phyloP scores from a whole-genome alignment of 177 flowering plant species.

The Vitis hybrid region DNA sequence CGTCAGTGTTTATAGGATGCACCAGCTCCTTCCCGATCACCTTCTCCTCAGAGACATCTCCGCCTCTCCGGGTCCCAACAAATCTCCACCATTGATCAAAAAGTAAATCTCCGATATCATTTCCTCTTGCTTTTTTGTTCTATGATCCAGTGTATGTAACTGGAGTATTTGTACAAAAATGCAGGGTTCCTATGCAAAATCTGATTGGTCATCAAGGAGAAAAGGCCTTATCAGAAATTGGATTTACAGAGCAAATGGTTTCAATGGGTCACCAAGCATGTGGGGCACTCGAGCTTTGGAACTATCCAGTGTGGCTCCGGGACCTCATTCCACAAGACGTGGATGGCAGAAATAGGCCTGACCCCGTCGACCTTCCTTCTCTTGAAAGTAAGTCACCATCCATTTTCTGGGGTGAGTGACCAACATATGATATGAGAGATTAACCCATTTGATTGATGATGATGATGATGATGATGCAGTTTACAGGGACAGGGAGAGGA shows the following conservation, averaged over 20 bases:
- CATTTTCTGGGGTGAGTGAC: not conserved
- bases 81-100: constrained; percentile 28
- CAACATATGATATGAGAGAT: not conserved
- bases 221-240: constrained; percentile 33
- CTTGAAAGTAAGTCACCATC: constrained; percentile 37
- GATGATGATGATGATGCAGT: constrained; percentile 17
- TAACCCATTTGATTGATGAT: too few relatives aligned
- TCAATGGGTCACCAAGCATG: constrained; percentile 58
- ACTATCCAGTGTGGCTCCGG: constrained; percentile 52
- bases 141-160: too few relatives aligned
- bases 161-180: not conserved
- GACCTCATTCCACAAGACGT: constrained; percentile 44
- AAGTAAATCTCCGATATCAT: constrained; percentile 25
- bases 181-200: constrained; percentile 40
- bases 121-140: not conserved
- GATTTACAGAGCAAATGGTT: constrained; percentile 38
- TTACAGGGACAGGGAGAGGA: constrained; percentile 53
- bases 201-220: constrained; percentile 42
- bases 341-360: constrained; percentile 39
- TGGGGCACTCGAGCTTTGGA: constrained; percentile 47
- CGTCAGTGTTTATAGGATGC: constrained; percentile 54
- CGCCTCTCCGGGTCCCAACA: constrained; percentile 8
- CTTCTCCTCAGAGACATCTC: constrained; percentile 35
- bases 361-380: constrained; percentile 43
- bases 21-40: constrained; percentile 46